phyloP scores from a whole-genome alignment of 805 yeast genomes.

The Limtongozyma cylindracea region DNA sequence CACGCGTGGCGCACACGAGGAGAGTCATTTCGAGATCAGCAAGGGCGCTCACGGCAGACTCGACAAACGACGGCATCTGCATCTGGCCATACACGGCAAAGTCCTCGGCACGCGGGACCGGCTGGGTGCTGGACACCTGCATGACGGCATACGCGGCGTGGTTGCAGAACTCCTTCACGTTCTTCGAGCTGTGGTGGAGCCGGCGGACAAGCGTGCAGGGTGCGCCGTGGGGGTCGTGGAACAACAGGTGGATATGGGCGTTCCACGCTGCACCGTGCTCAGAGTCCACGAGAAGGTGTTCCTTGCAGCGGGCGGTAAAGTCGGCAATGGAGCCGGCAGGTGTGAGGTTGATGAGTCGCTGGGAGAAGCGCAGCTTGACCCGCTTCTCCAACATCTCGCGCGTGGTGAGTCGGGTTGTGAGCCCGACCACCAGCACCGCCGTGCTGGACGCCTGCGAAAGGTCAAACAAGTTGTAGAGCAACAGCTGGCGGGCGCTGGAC shows the following conservation, averaged over 20 bases:
- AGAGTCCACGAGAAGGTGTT: constrained; percentile 12
- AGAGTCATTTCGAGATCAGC: constrained; percentile 55
- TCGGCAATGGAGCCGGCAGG: constrained; percentile 20
- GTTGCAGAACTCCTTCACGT: constrained; percentile 15
- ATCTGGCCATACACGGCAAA: constrained; percentile 5
- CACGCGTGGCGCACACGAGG: too few relatives aligned
- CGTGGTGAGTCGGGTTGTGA: constrained; percentile 28
- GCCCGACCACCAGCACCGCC: constrained; percentile 67
- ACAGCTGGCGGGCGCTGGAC: constrained; percentile 45
- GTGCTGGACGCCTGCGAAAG: constrained; percentile 43
- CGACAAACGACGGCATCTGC: constrained; percentile 6
- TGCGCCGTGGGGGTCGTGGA: constrained; percentile 1
- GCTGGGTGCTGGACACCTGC: too few relatives aligned
- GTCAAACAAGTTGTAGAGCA: constrained; percentile 73
- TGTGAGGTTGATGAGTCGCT: constrained; percentile 37
- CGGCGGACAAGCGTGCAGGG: constrained; percentile 3
- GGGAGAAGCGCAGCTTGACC: constrained; percentile 75
- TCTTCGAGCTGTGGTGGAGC: constrained; percentile 33
- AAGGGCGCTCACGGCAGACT: constrained; percentile 10
- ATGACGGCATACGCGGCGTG: constrained; percentile 13
- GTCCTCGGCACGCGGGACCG: constrained; percentile 6
- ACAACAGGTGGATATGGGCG: constrained; percentile 6
- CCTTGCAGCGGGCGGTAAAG: constrained; percentile 21
- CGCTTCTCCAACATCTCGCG: constrained; percentile 42
- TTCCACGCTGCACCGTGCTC: constrained; percentile 23